Percentiles rank a stretch among this genome's conserved stretches.
Evolutionary conservation across 306 rosid genomes (phyloP).

Genomic region (Pterocarpus santalinus): DNA sequence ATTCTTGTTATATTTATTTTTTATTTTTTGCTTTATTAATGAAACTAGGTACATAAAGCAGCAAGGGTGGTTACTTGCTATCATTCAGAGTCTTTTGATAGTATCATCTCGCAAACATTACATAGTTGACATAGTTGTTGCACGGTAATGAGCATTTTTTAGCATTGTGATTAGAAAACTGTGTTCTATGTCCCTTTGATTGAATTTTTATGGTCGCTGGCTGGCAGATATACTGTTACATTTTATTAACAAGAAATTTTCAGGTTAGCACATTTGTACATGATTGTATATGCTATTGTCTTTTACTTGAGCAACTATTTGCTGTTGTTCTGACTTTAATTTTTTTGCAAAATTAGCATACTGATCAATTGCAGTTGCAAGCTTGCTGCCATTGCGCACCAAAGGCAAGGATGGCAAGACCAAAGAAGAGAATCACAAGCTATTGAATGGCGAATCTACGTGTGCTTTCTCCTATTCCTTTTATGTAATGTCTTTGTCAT

Average conservation of each 20-base stretch:
- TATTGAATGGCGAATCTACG: slow-evolving; percentile 76
- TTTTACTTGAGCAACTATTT: slow-evolving; percentile 18
- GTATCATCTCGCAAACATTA: slow-evolving; percentile 99
- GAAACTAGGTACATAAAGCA: slow-evolving; percentile 78
- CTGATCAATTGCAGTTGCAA: slow-evolving; percentile 67
- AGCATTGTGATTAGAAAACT: neutral
- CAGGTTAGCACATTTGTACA: slow-evolving; percentile 65
- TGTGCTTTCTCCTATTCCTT: slow-evolving; percentile 36
- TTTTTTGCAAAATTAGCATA: slow-evolving; percentile 80
- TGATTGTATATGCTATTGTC: slow-evolving; percentile 14
- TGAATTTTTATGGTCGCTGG: slow-evolving; percentile 36
- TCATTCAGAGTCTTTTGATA: slow-evolving; percentile 85
- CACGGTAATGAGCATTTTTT: slow-evolving; percentile 67
- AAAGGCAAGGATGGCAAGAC: slow-evolving; percentile 79
- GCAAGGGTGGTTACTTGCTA: slow-evolving; percentile 86
- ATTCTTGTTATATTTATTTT: slow-evolving; percentile 5
- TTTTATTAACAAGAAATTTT: slow-evolving; percentile 81
- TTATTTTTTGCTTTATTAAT: slow-evolving; percentile 41
- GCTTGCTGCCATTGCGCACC: slow-evolving; percentile 72
- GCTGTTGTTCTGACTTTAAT: slow-evolving; percentile 46
- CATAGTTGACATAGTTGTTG: slow-evolving; percentile 96
- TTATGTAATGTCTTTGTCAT: slow-evolving; percentile 38
- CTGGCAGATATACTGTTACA: slow-evolving; percentile 95
- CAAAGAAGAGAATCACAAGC: slow-evolving; percentile 94
- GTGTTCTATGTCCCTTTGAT: neutral